Evolutionary conservation across 2,329 filamentous ascomycete genomes (phyloP).

Genomic region (Myriosclerotinia duriaeana): DNA sequence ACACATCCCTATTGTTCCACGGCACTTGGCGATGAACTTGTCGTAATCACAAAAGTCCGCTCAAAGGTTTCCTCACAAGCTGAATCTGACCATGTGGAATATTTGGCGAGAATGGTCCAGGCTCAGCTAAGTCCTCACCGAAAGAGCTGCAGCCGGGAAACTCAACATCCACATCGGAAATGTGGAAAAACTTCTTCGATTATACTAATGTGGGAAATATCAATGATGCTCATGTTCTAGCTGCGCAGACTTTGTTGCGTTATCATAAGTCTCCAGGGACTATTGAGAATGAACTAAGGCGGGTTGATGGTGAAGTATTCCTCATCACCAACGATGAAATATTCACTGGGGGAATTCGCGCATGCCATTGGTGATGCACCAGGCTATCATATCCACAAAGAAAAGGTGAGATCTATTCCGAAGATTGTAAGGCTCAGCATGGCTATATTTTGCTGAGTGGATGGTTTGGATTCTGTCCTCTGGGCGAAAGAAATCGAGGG

Average conservation of each 20-base stretch:
- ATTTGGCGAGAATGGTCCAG: constrained; percentile 47
- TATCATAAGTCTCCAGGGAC: constrained; percentile 37
- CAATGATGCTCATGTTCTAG: constrained; percentile 52
- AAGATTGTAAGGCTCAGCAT: constrained; percentile 20
- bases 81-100: constrained; percentile 52
- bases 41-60: constrained; percentile 25
- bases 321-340: constrained; percentile 30
- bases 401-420: constrained; percentile 25
- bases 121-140: constrained; percentile 37
- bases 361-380: constrained; percentile 23
- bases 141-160: constrained; percentile 48
- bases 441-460: constrained; percentile 27
- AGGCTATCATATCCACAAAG: constrained; percentile 18
- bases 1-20: constrained; percentile 31
- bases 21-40: constrained; percentile 28
- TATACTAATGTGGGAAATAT: constrained; percentile 52
- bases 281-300: background rate
- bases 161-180: constrained; percentile 51
- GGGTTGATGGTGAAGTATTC: constrained; percentile 28
- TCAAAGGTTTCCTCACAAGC: constrained; percentile 47
- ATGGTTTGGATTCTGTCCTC: constrained; percentile 26
- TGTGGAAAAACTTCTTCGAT: constrained; percentile 54
- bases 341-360: constrained; percentile 27
- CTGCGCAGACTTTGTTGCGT: constrained; percentile 43
- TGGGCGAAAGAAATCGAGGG: constrained; percentile 15